Conservation (phyloP, 23 red algal genomes). For the Pyropia yezoensis region DNA sequence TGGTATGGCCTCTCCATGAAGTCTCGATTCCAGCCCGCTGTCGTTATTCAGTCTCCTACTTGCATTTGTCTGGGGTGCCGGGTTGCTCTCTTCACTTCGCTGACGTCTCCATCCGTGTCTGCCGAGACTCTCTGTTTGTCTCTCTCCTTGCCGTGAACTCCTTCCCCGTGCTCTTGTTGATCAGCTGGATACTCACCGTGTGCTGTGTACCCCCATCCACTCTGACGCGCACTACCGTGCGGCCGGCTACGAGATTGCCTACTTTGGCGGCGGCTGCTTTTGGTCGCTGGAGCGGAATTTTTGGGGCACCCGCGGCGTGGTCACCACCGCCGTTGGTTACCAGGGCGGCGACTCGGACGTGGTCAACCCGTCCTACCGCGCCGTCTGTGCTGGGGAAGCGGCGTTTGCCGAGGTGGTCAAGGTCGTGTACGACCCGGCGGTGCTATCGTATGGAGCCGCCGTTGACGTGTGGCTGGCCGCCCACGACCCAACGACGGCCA, state of each 20-base stretch:
- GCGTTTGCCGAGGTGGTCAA: slow-evolving; percentile 39
- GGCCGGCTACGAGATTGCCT: slow-evolving; percentile 1
- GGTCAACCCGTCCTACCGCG: slow-evolving; percentile 23
- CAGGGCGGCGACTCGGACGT: slow-evolving; percentile 6
- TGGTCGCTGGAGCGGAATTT: slow-evolving; percentile 39
- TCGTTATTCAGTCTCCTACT: too few species aligned
- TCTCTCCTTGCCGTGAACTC: too few species aligned
- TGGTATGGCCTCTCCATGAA: too few species aligned
- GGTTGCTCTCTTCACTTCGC: too few species aligned
- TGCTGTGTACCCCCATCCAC: too few species aligned
- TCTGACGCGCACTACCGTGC: too few species aligned
- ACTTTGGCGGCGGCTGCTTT: slow-evolving; percentile 42
- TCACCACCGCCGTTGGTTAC: slow-evolving; percentile 44
- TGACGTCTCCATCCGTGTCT: too few species aligned
- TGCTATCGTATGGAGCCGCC: slow-evolving; percentile 5
- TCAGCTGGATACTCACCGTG: too few species aligned
- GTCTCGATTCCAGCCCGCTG: too few species aligned
- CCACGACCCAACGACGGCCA: slow-evolving; percentile 40
- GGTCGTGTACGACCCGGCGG: slow-evolving; percentile 29
- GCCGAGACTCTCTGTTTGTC: too few species aligned
- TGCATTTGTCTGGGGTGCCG: too few species aligned
- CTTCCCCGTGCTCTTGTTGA: too few species aligned
- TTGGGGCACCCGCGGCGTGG: slow-evolving; percentile 20
- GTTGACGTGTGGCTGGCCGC: slow-evolving; percentile 30
- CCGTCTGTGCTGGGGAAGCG: slow-evolving; percentile 24